Percentiles rank a stretch among this genome's conserved stretches.
Conservation (phyloP, 2,329 filamentous ascomycete species). For the Botrytis squamosa region DNA sequence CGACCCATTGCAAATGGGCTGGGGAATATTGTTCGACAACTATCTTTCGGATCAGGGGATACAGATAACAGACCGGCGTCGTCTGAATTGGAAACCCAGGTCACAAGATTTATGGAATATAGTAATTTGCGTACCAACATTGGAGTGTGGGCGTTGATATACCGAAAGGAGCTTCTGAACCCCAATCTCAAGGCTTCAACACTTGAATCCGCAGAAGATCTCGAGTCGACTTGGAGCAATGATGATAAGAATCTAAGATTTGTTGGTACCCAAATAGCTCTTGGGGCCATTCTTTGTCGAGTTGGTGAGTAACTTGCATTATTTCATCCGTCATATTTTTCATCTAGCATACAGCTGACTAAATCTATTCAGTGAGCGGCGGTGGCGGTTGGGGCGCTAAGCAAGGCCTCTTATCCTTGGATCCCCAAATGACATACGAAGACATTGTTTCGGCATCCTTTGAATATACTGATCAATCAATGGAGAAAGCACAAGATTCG, state of each 20-base stretch:
- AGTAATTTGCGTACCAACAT: slow-evolving; percentile 45
- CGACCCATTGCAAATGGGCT: slow-evolving; percentile 64
- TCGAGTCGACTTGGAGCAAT: slow-evolving; percentile 3
- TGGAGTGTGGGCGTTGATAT: slow-evolving; percentile 71
- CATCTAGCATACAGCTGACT: slow-evolving; percentile 8
- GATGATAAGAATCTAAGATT: slow-evolving; percentile 20
- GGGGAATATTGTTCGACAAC: slow-evolving; percentile 73
- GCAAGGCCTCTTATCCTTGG: slow-evolving; percentile 73
- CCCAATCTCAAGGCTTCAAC: background rate
- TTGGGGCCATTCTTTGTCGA: slow-evolving; percentile 34
- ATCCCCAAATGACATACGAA: slow-evolving; percentile 62
- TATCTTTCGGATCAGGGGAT: slow-evolving; percentile 49
- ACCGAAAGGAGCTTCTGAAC: slow-evolving; percentile 44
- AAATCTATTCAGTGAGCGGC: slow-evolving; percentile 59
- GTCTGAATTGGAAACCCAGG: slow-evolving; percentile 65
- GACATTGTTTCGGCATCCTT: slow-evolving; percentile 52
- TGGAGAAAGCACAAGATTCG: slow-evolving; percentile 38
- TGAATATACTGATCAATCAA: slow-evolving; percentile 43
- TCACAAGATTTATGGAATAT: slow-evolving; percentile 56
- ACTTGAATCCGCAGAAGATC: background rate
- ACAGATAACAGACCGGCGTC: slow-evolving; percentile 57
- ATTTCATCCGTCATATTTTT: slow-evolving; percentile 12
- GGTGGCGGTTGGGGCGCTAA: slow-evolving; percentile 84
- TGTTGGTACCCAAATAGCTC: slow-evolving; percentile 29
- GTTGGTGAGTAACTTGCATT: slow-evolving; percentile 33